A percentile compares a stretch with the other conserved stretches of the same genome.
These are phyloP conservation scores for Elsinoe ampelina DNA, from an alignment of 2,329 filamentous ascomycete genomes.

Conservation along the genomic window DNA sequence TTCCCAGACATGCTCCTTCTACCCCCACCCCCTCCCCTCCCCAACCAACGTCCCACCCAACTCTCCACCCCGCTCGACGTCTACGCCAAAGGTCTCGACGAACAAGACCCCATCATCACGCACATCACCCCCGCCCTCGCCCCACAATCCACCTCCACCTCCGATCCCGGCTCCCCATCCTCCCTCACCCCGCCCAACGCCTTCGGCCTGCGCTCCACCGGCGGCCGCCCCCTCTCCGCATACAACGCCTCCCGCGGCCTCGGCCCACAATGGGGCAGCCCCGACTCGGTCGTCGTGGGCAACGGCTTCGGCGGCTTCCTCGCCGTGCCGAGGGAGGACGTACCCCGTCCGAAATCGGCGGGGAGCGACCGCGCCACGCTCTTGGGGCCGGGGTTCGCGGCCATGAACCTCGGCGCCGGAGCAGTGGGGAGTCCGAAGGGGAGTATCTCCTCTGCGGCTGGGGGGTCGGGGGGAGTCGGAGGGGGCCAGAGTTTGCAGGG, in stretches of 20 bases:
- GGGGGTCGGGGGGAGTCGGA: neutral
- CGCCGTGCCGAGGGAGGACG: constrained; percentile 49
- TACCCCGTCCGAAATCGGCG: constrained; percentile 23
- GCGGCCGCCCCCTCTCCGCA: constrained; percentile 36
- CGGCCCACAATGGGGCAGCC: constrained; percentile 47
- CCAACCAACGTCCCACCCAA: constrained; percentile 21
- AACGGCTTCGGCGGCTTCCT: constrained; percentile 60
- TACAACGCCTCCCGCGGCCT: constrained; percentile 39
- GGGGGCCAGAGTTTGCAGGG: neutral
- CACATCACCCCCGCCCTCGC: constrained; percentile 43
- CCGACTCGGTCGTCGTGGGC: constrained; percentile 55
- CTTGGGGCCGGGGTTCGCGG: neutral
- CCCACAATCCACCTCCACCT: constrained; percentile 30
- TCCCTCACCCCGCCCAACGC: constrained; percentile 22
- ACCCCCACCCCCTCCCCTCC: constrained; percentile 50
- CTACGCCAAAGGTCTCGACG: constrained; percentile 58
- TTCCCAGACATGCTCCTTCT: constrained; percentile 75
- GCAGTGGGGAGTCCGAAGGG: constrained; percentile 3
- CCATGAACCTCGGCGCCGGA: neutral
- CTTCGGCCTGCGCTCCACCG: constrained; percentile 28
- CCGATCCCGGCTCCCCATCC: constrained; percentile 29
- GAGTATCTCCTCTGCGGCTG: neutral
- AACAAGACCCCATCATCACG: constrained; percentile 60
- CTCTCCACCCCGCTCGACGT: constrained; percentile 52
- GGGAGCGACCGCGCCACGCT: constrained; percentile 7